A percentile compares a stretch with the other conserved stretches of the same genome.
These are phyloP conservation scores for Aspergillus quadricinctus DNA, from an alignment of 2,329 filamentous ascomycete genomes.

Conservation along the genomic window DNA sequence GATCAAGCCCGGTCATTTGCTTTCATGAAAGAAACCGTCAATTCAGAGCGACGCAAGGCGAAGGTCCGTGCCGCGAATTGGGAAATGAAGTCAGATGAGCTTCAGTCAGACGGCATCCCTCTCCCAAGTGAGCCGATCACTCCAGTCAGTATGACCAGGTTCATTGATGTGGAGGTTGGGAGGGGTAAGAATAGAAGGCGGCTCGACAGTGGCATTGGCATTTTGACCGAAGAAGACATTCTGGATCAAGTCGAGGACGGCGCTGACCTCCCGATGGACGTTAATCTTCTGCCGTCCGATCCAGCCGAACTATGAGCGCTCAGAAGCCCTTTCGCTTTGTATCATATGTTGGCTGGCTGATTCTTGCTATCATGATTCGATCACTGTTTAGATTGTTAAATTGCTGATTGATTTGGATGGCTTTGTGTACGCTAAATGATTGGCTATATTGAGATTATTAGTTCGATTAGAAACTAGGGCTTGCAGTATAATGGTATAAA, in stretches of 20 bases:
- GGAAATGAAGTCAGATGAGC: conserved; percentile 35
- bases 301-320: conserved; percentile 16
- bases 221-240: conserved; percentile 28
- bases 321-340: not conserved
- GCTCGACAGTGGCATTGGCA: conserved; percentile 40
- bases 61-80: conserved; percentile 40
- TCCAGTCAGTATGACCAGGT: conserved; percentile 39
- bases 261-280: conserved; percentile 7
- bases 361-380: not conserved
- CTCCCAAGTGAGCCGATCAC: conserved; percentile 40
- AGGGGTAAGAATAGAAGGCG: conserved; percentile 35
- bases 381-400: too few relatives aligned
- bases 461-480: not conserved
- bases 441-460: not conserved
- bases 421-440: too few relatives aligned
- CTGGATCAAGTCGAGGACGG: conserved; percentile 30
- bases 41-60: conserved; percentile 35
- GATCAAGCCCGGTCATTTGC: conserved; percentile 32
- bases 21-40: conserved; percentile 35
- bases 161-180: conserved; percentile 39
- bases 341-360: not conserved
- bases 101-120: conserved; percentile 26
- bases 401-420: too few relatives aligned
- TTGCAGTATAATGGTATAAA: too few relatives aligned
- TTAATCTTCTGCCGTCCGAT: conserved; percentile 23